Conservation (phyloP, 73 alveolate species). For the Paramecium sexaurelia region DNA sequence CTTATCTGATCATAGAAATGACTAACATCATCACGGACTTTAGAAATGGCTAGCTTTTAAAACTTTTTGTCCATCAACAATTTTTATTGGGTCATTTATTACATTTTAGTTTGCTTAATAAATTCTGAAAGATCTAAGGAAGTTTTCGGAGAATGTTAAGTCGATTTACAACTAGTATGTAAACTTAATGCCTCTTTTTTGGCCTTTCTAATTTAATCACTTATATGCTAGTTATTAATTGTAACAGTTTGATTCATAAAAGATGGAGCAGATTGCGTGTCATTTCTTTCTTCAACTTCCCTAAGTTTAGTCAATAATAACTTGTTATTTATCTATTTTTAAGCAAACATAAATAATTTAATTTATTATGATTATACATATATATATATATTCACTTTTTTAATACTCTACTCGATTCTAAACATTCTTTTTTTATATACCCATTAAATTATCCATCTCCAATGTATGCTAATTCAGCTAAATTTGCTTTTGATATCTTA, state of each 20-base stretch:
- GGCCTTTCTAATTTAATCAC: conserved; percentile 10
- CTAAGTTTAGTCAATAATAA: not conserved
- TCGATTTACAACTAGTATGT: conserved; percentile 13
- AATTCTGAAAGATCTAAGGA: not conserved
- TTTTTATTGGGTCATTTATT: not conserved
- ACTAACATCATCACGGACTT: conserved; percentile 51
- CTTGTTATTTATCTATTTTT: not conserved
- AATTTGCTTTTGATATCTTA: not conserved
- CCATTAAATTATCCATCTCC: conserved; percentile 22
- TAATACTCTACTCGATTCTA: conserved; percentile 3
- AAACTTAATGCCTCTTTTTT: conserved; percentile 5
- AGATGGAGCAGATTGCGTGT: not conserved
- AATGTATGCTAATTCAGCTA: conserved; percentile 34
- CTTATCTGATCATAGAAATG: conserved; percentile 22
- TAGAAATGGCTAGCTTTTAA: not conserved
- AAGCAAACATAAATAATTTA: not conserved
- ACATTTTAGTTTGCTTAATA: conserved; percentile 1
- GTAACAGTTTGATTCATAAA: conserved; percentile 21
- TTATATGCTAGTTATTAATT: not conserved
- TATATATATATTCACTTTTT: not conserved
- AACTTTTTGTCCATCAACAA: conserved; percentile 21
- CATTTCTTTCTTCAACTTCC: not conserved
- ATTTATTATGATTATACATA: not conserved
- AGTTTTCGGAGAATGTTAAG: not conserved
- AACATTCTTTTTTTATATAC: conserved; percentile 23